These are phyloP conservation scores for Apiospora koreana DNA, from an alignment of 2,329 filamentous ascomycete species.

Conservation along the genomic window DNA sequence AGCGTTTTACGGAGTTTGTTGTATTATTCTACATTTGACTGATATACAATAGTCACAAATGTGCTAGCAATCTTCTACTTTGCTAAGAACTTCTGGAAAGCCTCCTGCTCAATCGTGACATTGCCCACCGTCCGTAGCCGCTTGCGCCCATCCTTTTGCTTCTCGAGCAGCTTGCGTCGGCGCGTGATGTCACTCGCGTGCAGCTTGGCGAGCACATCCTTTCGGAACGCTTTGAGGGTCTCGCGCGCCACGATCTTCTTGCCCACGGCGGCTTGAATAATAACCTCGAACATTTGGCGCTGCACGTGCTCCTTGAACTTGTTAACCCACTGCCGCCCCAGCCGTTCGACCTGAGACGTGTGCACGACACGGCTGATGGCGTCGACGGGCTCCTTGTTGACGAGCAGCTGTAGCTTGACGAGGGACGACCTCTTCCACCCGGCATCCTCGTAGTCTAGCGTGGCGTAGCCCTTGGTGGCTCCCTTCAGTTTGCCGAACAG, in stretches of 20 bases:
- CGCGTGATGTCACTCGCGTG: conserved; percentile 87
- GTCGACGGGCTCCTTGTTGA: conserved; percentile 92
- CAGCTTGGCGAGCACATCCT: conserved; percentile 90
- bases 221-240: conserved; percentile 94
- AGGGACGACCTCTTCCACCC: conserved; percentile 81
- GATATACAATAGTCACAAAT: neutral
- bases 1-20: neutral
- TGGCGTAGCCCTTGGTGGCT: conserved; percentile 91
- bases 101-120: conserved; percentile 93
- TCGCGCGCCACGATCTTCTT: conserved; percentile 84
- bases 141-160: conserved; percentile 95
- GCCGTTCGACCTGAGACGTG: conserved; percentile 73
- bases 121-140: conserved; percentile 82
- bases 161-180: conserved; percentile 85
- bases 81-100: conserved; percentile 90
- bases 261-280: conserved; percentile 90
- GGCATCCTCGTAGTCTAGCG: conserved; percentile 94
- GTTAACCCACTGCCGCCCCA: conserved; percentile 85
- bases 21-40: neutral
- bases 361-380: conserved; percentile 92
- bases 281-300: conserved; percentile 93
- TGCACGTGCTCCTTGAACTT: conserved; percentile 98
- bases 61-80: conserved; percentile 58
- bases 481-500: conserved; percentile 97
- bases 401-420: conserved; percentile 86